Percentiles rank a stretch among this genome's conserved stretches.
phyloP scores from a whole-genome alignment of 192 early-diverging fungal species.

The Entomortierella beljakovae region DNA sequence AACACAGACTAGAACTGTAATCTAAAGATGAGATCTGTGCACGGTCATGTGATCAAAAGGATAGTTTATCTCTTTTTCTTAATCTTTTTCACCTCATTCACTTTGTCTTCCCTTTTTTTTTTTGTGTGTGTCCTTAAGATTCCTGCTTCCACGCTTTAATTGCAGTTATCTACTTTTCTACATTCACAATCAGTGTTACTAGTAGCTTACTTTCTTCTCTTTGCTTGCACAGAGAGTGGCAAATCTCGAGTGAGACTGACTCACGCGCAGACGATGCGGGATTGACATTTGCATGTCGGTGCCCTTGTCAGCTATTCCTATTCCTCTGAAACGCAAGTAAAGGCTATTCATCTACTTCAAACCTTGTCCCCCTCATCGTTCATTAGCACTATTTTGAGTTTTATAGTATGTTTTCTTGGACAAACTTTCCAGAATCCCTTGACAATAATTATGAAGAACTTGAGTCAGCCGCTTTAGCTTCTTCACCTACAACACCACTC shows the following conservation, averaged over 20 bases:
- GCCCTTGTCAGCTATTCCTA: neutral
- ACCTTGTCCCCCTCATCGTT: neutral
- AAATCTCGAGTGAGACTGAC: neutral
- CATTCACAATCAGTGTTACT: neutral
- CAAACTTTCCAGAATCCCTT: slow-evolving; percentile 41
- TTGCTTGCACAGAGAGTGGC: neutral
- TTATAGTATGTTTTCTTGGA: slow-evolving; percentile 42
- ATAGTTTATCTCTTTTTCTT: neutral
- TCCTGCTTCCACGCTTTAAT: too few species aligned
- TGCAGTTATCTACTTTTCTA: neutral
- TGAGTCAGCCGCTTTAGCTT: slow-evolving; percentile 19
- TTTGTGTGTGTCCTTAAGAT: too few species aligned
- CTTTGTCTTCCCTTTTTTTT: neutral
- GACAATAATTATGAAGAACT: slow-evolving; percentile 51
- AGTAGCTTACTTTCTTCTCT: neutral
- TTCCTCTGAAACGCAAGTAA: neutral
- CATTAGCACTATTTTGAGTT: neutral
- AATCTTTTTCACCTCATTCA: neutral
- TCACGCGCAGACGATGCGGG: slow-evolving; percentile 4
- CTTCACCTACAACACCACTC: slow-evolving; percentile 1
- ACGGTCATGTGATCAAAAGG: neutral
- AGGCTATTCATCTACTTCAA: neutral
- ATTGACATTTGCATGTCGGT: neutral
- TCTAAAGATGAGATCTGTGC: neutral
- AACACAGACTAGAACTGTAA: too few species aligned